Conservation (phyloP, 2,329 filamentous ascomycete genomes). For the Diaporthe vaccinii region DNA sequence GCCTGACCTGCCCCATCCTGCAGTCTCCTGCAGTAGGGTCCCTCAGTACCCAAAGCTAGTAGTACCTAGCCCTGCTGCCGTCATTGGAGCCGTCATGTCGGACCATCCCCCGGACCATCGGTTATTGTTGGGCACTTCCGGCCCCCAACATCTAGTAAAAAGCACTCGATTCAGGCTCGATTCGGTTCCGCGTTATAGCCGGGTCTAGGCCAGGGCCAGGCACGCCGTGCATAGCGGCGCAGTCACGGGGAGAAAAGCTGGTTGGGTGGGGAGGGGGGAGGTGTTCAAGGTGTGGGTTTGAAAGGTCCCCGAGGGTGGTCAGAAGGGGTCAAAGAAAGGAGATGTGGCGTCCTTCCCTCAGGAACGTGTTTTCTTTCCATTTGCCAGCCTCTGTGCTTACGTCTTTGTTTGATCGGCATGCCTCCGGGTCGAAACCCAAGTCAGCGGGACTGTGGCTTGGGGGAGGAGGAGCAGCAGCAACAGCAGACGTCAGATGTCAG, state of each 20-base stretch:
- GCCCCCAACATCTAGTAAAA: not conserved
- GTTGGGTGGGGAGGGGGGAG: too few relatives aligned
- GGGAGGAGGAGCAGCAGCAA: not conserved
- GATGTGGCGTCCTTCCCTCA: slow-evolving; percentile 17
- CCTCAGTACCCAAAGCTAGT: not conserved
- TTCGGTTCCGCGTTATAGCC: not conserved
- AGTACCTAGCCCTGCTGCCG: slow-evolving; percentile 5
- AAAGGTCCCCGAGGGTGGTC: slow-evolving; percentile 19
- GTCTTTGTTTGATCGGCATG: slow-evolving; percentile 16
- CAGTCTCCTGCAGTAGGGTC: slow-evolving; percentile 30
- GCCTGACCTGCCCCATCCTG: slow-evolving; percentile 18
- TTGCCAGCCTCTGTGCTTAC: slow-evolving; percentile 9
- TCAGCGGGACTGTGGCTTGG: slow-evolving; percentile 5
- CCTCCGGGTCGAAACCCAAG: not conserved
- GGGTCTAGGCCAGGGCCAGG: slow-evolving; percentile 6
- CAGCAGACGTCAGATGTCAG: slow-evolving; percentile 12
- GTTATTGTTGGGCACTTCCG: not conserved
- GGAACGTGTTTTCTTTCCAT: slow-evolving; percentile 21
- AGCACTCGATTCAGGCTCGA: not conserved
- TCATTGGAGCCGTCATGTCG: not conserved
- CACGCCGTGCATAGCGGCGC: slow-evolving; percentile 18
- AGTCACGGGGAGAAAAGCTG: slow-evolving; percentile 11
- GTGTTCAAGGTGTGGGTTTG: not conserved
- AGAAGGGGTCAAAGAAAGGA: not conserved
- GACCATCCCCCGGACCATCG: slow-evolving; percentile 17